Base-by-base conservation (phyloP, 495 filamentous ascomycete species). In the Lindgomyces ingoldianus region DNA sequence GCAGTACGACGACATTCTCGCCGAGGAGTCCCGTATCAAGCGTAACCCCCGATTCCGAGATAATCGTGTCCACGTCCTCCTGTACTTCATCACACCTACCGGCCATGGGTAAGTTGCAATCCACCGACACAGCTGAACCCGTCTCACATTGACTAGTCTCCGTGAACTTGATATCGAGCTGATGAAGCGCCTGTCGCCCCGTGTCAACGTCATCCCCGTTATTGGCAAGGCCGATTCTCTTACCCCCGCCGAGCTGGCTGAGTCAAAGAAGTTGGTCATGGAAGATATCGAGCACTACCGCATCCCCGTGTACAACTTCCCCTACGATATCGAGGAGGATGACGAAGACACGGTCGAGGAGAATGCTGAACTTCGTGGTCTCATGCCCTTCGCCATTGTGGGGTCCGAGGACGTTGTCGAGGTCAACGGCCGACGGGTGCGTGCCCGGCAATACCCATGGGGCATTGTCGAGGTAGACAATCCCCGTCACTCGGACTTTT, bases 221-320 rank as follows among this genome's bases (percentile, higher is more conserved):
- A 96, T 98, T 74, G 94, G 94, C 74, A 96, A 97, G 76, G 94
- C 94, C 73, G 94, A 98, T 74, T 93, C 94, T 26, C 89, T 98
- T 59, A 98, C 94, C 49, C 95, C 95, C 47, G 88, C 90, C 53
- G 94, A 98, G 79, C 86, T 98, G 57, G 94, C 94, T 57, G 95
- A 98, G 77, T 97, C 93, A 41, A 98, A 98, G 85, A 98, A 97
- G 81, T 83, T 98, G 53, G 92, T 98, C 72, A 98, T 98, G 95
- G 94, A 98, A 81, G 94, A 98, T 73, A 98, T 98, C 67, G 94
- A 98, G 76, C 94, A 98, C 78, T 98, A 98, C 83, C 90, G 94
- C 76, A 98, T 98, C 71, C 94, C 94, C 39, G 95, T 98, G 69
- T 98, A 98, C 86, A 98, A 98, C 84, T 98, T 98, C 83, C 94